phyloP scores from a whole-genome alignment of 768 basidiomycete genomes.

The Boletus rubroflammeus region DNA sequence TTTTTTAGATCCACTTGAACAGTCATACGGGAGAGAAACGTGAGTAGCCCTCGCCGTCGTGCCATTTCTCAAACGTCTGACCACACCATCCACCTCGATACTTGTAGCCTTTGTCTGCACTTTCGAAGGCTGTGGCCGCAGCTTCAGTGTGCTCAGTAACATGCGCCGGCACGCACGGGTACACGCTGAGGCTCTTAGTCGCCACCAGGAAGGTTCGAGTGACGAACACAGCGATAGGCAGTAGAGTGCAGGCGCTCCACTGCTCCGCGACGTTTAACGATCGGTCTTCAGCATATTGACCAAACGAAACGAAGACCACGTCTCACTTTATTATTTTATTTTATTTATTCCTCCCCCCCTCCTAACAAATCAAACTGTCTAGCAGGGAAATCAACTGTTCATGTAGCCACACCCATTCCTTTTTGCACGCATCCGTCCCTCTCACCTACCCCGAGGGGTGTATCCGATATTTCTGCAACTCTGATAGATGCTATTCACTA shows the following conservation, averaged over 20 bases:
- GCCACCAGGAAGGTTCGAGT: slow-evolving; percentile 39
- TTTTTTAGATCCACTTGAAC: slow-evolving; percentile 71
- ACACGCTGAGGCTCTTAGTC: slow-evolving; percentile 40
- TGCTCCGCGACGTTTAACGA: slow-evolving; percentile 5
- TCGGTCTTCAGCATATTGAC: slow-evolving; percentile 3
- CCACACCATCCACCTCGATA: not conserved
- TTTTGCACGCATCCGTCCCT: not conserved
- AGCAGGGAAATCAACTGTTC: not conserved
- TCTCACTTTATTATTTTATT: not conserved
- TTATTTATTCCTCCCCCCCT: not conserved
- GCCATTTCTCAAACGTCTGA: slow-evolving; percentile 13
- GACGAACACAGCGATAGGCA: slow-evolving; percentile 45
- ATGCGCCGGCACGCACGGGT: slow-evolving; percentile 84
- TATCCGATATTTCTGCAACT: not conserved
- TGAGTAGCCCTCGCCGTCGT: slow-evolving; percentile 36
- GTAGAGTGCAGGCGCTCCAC: slow-evolving; percentile 21
- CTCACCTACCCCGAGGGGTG: not conserved
- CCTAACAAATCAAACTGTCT: not conserved
- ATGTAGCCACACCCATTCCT: not conserved
- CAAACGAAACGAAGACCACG: not conserved
- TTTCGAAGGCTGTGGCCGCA: slow-evolving; percentile 69
- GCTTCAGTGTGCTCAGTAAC: slow-evolving; percentile 85
- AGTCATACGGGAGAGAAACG: slow-evolving; percentile 86
- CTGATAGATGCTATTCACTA: not conserved
- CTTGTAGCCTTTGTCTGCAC: slow-evolving; percentile 70